A percentile compares a stretch with the other conserved stretches of the same genome.
Evolutionary conservation across 2,329 filamentous ascomycete genomes (phyloP).

Genomic region (Botrytis byssoidea): DNA sequence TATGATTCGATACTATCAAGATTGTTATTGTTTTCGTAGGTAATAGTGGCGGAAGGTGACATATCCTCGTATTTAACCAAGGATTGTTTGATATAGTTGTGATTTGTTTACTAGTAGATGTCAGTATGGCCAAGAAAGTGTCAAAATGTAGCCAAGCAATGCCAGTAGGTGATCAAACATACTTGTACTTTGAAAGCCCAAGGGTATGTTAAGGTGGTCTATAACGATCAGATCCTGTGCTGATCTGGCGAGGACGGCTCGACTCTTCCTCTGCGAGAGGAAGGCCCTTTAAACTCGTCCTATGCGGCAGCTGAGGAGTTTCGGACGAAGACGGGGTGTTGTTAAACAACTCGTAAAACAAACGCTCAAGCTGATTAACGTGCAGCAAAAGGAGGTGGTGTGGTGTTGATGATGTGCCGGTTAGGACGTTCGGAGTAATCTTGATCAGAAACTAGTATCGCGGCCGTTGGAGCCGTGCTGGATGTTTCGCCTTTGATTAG

Average conservation of each 20-base stretch:
- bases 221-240: constrained; percentile 86
- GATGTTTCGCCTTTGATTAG: constrained; percentile 58
- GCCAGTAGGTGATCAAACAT: constrained; percentile 17
- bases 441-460: constrained; percentile 62
- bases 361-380: constrained; percentile 51
- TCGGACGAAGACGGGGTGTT: constrained; percentile 56
- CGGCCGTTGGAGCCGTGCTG: constrained; percentile 64
- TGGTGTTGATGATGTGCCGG: constrained; percentile 65
- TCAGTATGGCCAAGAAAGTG: constrained; percentile 14
- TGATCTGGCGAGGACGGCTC: constrained; percentile 94
- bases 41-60: constrained; percentile 66
- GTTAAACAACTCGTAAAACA: constrained; percentile 50
- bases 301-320: constrained; percentile 97
- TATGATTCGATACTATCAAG: constrained; percentile 36
- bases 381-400: constrained; percentile 56
- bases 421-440: constrained; percentile 66
- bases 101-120: constrained; percentile 7
- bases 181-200: constrained; percentile 37
- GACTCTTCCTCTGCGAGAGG: constrained; percentile 99
- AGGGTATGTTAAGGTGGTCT: constrained; percentile 82
- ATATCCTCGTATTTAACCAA: constrained; percentile 46
- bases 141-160: neutral
- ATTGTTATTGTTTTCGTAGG: constrained; percentile 44
- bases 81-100: constrained; percentile 26
- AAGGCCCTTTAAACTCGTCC: constrained; percentile 97